Evolutionary conservation across 352 stramenopile species (phyloP).

Genomic region (Aphanomyces astaci): DNA sequence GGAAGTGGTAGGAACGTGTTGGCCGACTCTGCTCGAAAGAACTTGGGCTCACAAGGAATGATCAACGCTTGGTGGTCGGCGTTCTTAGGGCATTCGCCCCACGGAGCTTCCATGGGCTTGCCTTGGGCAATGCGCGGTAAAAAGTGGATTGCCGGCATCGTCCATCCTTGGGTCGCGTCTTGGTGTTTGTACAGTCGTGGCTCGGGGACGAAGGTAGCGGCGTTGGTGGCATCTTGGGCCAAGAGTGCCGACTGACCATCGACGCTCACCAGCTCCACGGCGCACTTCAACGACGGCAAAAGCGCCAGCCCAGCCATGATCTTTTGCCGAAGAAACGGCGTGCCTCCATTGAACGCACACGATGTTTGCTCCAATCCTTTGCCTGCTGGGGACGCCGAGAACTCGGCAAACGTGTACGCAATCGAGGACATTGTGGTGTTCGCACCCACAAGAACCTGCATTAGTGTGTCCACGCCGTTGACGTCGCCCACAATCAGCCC

Average conservation of each 20-base stretch:
- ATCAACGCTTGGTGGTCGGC: background rate
- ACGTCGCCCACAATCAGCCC: constrained; percentile 7
- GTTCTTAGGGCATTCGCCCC: background rate
- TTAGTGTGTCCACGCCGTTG: background rate
- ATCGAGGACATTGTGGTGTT: constrained; percentile 5
- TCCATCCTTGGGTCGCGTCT: background rate
- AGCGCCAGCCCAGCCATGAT: background rate
- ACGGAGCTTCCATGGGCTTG: background rate
- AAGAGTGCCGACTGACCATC: background rate
- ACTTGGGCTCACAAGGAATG: constrained; percentile 1
- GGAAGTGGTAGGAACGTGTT: background rate
- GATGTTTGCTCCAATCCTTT: background rate
- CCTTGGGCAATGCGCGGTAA: background rate
- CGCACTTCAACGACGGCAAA: constrained; percentile 15
- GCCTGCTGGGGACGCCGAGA: background rate
- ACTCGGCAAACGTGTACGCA: background rate
- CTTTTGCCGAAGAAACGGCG: background rate
- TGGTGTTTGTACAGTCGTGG: constrained; percentile 10
- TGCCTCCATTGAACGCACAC: background rate
- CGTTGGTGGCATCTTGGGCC: background rate
- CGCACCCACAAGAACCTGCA: constrained; percentile 3
- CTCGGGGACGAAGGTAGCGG: background rate
- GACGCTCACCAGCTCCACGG: background rate
- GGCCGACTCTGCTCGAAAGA: background rate
- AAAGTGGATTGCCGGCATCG: background rate